Percentiles rank a stretch among this genome's conserved stretches.
These are phyloP conservation scores for Vachellia pachyceras DNA, from an alignment of 306 rosid genomes.

Conservation along the genomic window DNA sequence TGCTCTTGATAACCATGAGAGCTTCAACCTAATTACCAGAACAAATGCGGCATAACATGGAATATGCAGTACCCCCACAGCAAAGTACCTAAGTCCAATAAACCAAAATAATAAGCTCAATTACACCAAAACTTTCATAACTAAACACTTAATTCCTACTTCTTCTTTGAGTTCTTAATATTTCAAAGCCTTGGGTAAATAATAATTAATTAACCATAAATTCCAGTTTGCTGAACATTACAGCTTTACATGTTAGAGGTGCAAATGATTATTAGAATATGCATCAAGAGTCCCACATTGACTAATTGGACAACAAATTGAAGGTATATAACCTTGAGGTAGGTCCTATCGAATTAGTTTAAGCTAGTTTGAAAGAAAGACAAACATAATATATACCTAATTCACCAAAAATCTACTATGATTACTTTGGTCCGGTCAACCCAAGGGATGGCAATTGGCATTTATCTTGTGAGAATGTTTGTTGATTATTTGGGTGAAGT, in stretches of 20 bases:
- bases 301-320: no score
- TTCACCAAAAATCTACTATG: not conserved
- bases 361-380: no score
- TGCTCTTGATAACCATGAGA: conserved; percentile 50
- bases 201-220: conserved; percentile 5
- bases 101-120: conserved; percentile 3
- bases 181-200: conserved; percentile 15
- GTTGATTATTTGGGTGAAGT: not conserved
- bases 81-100: conserved; percentile 69
- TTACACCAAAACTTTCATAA: not conserved
- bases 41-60: conserved; percentile 76
- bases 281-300: no score
- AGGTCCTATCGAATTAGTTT: no score
- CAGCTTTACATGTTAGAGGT: not conserved
- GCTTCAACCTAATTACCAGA: conserved; percentile 61
- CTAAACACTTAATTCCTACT: conserved; percentile 14
- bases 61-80: conserved; percentile 74
- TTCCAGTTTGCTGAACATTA: conserved; percentile 15
- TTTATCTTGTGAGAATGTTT: not conserved
- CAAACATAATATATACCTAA: no score
- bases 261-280: not conserved
- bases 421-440: not conserved
- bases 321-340: no score
- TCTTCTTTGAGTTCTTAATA: conserved; percentile 17
- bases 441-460: not conserved